Evolutionary conservation across 2,329 filamentous ascomycete genomes (phyloP), one percentile per base, ranked within the genome.

Genomic region (Colletotrichum melonis): DNA sequence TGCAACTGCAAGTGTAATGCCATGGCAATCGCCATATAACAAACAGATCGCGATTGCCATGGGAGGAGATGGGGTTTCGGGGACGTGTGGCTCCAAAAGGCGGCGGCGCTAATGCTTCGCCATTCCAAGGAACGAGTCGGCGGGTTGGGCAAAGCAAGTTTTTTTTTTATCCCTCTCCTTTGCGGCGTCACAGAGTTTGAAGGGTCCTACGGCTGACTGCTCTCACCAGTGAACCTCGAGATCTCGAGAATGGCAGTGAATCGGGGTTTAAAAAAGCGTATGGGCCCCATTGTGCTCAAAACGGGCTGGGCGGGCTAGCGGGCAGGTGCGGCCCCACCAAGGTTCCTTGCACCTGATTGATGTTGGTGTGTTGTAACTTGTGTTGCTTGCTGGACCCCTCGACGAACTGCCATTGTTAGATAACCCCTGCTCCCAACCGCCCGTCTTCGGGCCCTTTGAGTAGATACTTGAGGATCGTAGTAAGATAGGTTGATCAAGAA

Each of bases 211-310:
- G 56, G 60, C 60, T 38, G 62, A 49, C 28, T 30, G 35, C 22
- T 49, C 62, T 65, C 67, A 65, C 60, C 16, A 73, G 35, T 32
- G 19, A 24, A 49, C 60, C 8, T 73, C 12, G 35, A 66, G 71
- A 73, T 73, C 71, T 73, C 46, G 26, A n/a, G 52, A 73, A 54
- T 62, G 26, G 71, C 71, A 57, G 71, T 70, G 49, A 70, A 73
- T 73, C 71, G 71, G 38, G 46, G 38, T 42, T 49, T 65, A 2
- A 28, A 22, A 35, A 30, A 24, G 30, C 42, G 62, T 22, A 19
- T 49, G 8, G 42, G 62, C 55, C 35, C 54, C 22, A 66, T 35
- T 46, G 28, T 46, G 9, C 58, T 11, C 56, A 35, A 66, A 60
- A 62, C 38, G 62, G 71, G 28, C 42, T 49, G 42, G 42, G 56